Percentiles rank a stretch among this genome's conserved stretches.
Evolutionary conservation across 768 basidiomycete species (phyloP).

Genomic region (Lanmaoa rubissima): DNA sequence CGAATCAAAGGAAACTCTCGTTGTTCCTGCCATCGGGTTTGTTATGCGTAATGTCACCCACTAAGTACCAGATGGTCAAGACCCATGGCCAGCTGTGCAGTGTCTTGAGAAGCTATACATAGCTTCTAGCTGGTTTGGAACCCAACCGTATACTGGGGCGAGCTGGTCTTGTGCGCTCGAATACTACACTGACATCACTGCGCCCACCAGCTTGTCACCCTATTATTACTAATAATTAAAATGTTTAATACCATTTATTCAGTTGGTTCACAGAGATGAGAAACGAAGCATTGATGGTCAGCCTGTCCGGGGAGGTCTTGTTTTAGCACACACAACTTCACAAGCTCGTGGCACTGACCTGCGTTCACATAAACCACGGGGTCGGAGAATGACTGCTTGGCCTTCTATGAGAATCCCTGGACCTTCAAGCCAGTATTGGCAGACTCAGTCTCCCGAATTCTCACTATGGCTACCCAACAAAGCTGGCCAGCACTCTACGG

Average conservation of each 20-base stretch:
- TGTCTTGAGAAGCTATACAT: background rate
- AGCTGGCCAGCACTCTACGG: conserved; percentile 8
- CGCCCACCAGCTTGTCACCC: background rate
- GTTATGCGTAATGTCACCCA: background rate
- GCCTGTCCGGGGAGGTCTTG: too few relatives aligned
- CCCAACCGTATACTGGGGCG: too few relatives aligned
- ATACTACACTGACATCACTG: background rate
- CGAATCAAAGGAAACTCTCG: background rate
- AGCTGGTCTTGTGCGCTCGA: background rate
- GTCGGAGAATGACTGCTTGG: background rate
- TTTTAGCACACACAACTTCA: background rate
- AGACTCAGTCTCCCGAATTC: background rate
- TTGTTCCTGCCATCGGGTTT: background rate
- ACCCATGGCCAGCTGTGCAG: too few relatives aligned
- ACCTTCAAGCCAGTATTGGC: background rate
- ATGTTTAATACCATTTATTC: background rate
- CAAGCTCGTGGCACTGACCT: background rate
- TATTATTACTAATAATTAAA: too few relatives aligned
- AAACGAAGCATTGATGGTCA: background rate
- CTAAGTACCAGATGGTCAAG: too few relatives aligned
- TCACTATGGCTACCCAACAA: background rate
- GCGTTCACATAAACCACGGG: background rate
- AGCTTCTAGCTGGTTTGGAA: too few relatives aligned
- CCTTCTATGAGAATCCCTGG: background rate
- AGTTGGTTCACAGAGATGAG: background rate